Evolutionary conservation across 257 asterid genomes (phyloP), one percentile per base, ranked within the genome.

Genomic region (Eucommia ulmoides): DNA sequence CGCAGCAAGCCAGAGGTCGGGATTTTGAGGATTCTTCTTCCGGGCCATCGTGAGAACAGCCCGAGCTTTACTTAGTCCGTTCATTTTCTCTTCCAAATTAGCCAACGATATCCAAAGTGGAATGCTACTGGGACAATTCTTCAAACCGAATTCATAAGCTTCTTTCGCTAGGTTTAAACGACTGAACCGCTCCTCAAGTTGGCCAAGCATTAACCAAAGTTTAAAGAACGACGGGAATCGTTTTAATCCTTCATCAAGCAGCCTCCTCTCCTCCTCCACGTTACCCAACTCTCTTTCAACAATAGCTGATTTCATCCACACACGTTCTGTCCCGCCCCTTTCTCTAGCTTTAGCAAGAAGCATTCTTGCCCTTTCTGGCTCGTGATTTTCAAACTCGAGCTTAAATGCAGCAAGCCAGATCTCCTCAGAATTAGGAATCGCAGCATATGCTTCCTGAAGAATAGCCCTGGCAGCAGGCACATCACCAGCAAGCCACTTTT

Each of bases 1-100:
- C n/a, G 45, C 45, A 38, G 45, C 45, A 38, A 38, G 45, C 45
- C 45, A 38, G 45, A 38, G 45, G 3, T 38, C 45, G n/a, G 45
- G 45, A 14, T 38, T 38, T 18, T 38, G 45, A 38, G 45, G 45
- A 38, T 38, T 38, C 45, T 15, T 38, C 45, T 38, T 38, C 45
- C 45, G 11, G 16, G 45, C 45, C 45, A 38, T 38, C 3, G 45
- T 38, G n/a, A 38, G 45, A 38, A 38, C 45, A 38, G 45, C 45
- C n/a, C 45, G 11, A 38, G 45, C 45, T 38, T 38, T 38, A 38
- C 45, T 38, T 2, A 38, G 2, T 5, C 45, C 5, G n/a, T 38
- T 38, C 45, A 38, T 38, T 18, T 38, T 38, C 45, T 38, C 45
- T 18, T 38, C 45, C 7, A 38, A 18, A 2, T 3, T 14, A 3